phyloP scores from a whole-genome alignment of 345 rosid species.

The Rhodomyrtus tomentosa region DNA sequence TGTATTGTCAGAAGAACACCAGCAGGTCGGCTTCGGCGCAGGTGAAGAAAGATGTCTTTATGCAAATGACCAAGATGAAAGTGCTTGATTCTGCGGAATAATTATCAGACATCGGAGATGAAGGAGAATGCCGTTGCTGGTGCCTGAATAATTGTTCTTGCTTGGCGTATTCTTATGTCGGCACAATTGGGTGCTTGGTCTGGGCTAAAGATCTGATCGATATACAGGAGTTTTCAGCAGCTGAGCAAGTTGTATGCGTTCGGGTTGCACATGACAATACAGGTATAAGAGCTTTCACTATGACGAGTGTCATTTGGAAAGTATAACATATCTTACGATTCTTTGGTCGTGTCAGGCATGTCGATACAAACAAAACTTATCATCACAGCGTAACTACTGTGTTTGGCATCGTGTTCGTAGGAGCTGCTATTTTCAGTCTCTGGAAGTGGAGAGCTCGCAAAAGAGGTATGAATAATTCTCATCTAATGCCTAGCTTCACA shows the following conservation, averaged over 20 bases:
- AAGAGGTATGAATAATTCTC: neutral
- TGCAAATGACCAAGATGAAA: neutral
- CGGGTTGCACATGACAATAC: neutral
- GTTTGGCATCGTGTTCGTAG: too few relatives aligned
- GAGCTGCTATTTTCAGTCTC: too few relatives aligned
- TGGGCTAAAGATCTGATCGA: neutral
- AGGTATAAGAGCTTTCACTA: neutral
- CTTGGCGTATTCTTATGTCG: neutral
- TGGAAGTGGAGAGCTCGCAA: too few relatives aligned
- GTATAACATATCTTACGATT: too few relatives aligned
- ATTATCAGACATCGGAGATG: neutral
- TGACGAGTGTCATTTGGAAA: neutral
- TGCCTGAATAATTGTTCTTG: conserved; percentile 17
- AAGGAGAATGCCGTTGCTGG: conserved; percentile 2
- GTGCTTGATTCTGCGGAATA: neutral
- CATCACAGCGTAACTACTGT: too few relatives aligned
- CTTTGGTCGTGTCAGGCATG: neutral
- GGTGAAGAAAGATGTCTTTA: neutral
- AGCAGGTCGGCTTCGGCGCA: neutral
- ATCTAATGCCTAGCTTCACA: neutral
- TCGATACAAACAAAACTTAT: neutral
- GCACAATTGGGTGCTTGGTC: neutral
- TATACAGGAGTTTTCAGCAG: too few relatives aligned
- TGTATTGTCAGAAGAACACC: neutral
- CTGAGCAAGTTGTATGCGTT: too few relatives aligned